phyloP scores from a whole-genome alignment of 768 basidiomycete genomes.

The Polyporus arcularius region DNA sequence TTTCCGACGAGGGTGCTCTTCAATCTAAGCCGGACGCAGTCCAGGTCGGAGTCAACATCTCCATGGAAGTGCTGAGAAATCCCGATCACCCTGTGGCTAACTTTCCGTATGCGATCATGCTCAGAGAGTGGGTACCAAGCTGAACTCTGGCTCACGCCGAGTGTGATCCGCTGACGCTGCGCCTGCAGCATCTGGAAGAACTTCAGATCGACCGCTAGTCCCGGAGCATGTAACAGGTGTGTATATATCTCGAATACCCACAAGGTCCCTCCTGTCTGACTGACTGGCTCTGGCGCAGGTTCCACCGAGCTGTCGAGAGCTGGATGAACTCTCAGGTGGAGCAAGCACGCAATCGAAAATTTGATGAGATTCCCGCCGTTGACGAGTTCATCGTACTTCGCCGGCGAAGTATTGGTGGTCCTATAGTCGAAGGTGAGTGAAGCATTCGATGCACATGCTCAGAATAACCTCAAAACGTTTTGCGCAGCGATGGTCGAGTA shows the following conservation, averaged over 20 bases:
- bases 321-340: slow-evolving; percentile 40
- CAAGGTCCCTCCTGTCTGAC: no score
- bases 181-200: slow-evolving; percentile 32
- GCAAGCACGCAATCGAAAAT: slow-evolving; percentile 35
- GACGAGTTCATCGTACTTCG: slow-evolving; percentile 41
- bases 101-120: slow-evolving; percentile 40
- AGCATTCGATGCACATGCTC: not conserved
- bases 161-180: no score
- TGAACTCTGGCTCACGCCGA: no score
- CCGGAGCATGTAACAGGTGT: slow-evolving; percentile 38
- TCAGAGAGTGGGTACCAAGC: slow-evolving; percentile 35
- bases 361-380: slow-evolving; percentile 37
- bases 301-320: slow-evolving; percentile 36
- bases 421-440: slow-evolving; percentile 38
- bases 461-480: not conserved
- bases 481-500: slow-evolving; percentile 38
- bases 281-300: no score
- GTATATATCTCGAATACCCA: not conserved
- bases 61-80: slow-evolving; percentile 30
- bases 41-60: slow-evolving; percentile 34
- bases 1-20: slow-evolving; percentile 38
- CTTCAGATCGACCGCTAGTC: slow-evolving; percentile 37
- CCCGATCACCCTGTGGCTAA: slow-evolving; percentile 31
- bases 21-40: slow-evolving; percentile 37
- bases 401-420: slow-evolving; percentile 37